Evolutionary conservation across 768 basidiomycete species (phyloP).

Genomic region (Boletus coccyginus): DNA sequence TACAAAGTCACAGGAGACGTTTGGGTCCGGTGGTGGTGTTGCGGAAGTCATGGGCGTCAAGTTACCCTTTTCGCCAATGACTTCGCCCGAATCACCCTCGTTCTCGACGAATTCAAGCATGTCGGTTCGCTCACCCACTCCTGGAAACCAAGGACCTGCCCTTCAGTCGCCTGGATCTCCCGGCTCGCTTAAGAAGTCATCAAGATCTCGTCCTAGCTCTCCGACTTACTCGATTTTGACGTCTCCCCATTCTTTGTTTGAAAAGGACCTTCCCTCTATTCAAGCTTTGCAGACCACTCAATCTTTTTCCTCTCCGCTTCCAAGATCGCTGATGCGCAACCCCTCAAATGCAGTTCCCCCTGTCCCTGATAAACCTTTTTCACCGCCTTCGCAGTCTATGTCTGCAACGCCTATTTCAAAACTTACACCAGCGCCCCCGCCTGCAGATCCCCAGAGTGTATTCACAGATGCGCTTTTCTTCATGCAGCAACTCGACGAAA

Average conservation of each 20-base stretch:
- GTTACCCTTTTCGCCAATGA: slow-evolving; percentile 30
- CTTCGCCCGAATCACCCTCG: slow-evolving; percentile 31
- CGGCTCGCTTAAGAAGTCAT: slow-evolving; percentile 9
- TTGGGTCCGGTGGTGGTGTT: slow-evolving; percentile 7
- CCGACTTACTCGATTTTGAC: slow-evolving; percentile 34
- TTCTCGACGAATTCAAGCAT: slow-evolving; percentile 31
- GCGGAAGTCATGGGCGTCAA: slow-evolving; percentile 30
- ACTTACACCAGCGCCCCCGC: slow-evolving; percentile 14
- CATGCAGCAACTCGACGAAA: slow-evolving; percentile 56
- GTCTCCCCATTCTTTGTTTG: slow-evolving; percentile 34
- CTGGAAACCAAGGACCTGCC: slow-evolving; percentile 11
- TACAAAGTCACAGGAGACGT: slow-evolving; percentile 21
- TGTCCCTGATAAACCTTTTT: slow-evolving; percentile 24
- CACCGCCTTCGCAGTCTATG: slow-evolving; percentile 15
- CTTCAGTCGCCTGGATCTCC: slow-evolving; percentile 20
- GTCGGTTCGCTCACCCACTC: slow-evolving; percentile 18
- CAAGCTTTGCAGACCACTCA: slow-evolving; percentile 27
- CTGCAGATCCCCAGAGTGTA: slow-evolving; percentile 35
- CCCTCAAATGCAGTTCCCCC: slow-evolving; percentile 22
- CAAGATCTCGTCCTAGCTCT: slow-evolving; percentile 24
- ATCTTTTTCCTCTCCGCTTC: slow-evolving; percentile 1
- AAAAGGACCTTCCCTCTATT: slow-evolving; percentile 34
- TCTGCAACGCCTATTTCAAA: slow-evolving; percentile 30
- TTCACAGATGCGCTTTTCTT: slow-evolving; percentile 63
- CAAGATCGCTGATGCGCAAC: slow-evolving; percentile 16